Evolutionary conservation across 2,329 filamentous ascomycete genomes (phyloP).

Genomic region (Xylariomycetidae sp.): DNA sequence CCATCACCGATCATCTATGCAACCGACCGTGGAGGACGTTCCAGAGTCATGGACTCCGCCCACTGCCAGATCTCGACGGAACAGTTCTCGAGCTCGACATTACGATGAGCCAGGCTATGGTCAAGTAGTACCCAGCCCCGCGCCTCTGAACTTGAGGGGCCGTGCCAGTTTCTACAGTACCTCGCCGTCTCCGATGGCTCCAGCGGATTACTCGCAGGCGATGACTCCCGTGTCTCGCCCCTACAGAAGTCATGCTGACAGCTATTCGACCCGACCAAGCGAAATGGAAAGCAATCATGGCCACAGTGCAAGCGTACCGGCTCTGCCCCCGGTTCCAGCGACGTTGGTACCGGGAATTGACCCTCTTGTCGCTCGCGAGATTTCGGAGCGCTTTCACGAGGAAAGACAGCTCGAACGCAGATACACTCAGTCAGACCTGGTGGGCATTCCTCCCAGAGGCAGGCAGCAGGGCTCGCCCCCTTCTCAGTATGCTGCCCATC

Average conservation of each 20-base stretch:
- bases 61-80: constrained; percentile 16
- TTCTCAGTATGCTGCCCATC: constrained; percentile 18
- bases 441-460: constrained; percentile 36
- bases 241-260: constrained; percentile 16
- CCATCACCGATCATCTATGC: constrained; percentile 47
- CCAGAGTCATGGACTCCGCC: constrained; percentile 44
- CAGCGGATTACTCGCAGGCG: constrained; percentile 30
- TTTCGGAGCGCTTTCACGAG: constrained; percentile 52
- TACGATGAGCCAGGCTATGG: constrained; percentile 37
- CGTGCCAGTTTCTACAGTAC: constrained; percentile 27
- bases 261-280: constrained; percentile 23
- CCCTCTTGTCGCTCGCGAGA: constrained; percentile 47
- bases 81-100: constrained; percentile 19
- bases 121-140: constrained; percentile 33
- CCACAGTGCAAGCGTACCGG: constrained; percentile 26
- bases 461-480: constrained; percentile 29
- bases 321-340: constrained; percentile 43
- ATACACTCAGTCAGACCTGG: constrained; percentile 34
- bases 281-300: constrained; percentile 31
- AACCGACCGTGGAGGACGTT: constrained; percentile 58
- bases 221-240: constrained; percentile 18
- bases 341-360: constrained; percentile 58
- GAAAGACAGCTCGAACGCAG: constrained; percentile 44
- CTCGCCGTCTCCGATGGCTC: constrained; percentile 26
- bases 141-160: constrained; percentile 38